A percentile compares a stretch with the other conserved stretches of the same genome.
Evolutionary conservation across 768 basidiomycete genomes (phyloP).

Genomic region (Termitomyces sp.): DNA sequence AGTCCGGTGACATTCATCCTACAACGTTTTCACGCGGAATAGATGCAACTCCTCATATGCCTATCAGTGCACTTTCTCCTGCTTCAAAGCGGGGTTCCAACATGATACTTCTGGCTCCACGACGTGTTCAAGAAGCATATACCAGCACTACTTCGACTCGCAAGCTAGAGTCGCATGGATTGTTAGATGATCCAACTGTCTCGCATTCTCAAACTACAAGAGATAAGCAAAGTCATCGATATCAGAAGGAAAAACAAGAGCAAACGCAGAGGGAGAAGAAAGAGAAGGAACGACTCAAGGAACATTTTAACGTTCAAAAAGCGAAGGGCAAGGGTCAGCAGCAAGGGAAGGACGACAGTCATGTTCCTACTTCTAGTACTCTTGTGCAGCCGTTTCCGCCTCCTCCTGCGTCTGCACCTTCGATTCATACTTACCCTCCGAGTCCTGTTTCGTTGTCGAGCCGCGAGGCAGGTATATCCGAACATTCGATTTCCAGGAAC

Average conservation of each 20-base stretch:
- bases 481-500: conserved; percentile 12
- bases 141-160: conserved; percentile 72
- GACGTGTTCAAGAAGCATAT: conserved; percentile 72
- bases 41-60: conserved; percentile 9
- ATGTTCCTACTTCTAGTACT: conserved; percentile 12
- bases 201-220: conserved; percentile 19
- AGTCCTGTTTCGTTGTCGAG: conserved; percentile 4
- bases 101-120: conserved; percentile 66
- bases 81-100: conserved; percentile 26
- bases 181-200: conserved; percentile 44
- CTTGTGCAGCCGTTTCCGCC: conserved; percentile 10
- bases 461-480: conserved; percentile 1
- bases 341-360: conserved; percentile 16
- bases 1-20: conserved; percentile 13
- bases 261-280: conserved; percentile 21
- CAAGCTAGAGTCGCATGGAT: conserved; percentile 60
- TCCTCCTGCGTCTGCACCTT: conserved; percentile 18
- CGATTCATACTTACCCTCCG: conserved; percentile 15
- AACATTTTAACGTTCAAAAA: conserved; percentile 22
- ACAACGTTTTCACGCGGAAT: conserved; percentile 5
- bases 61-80: conserved; percentile 1
- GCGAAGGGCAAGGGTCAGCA: conserved; percentile 20
- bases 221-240: conserved; percentile 25
- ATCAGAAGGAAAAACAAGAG: conserved; percentile 16
- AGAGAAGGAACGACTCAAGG: conserved; percentile 17